These are phyloP conservation scores for Chalciporus piperatoides DNA, from an alignment of 1,284 basidiomycete genomes.

Conservation along the genomic window DNA sequence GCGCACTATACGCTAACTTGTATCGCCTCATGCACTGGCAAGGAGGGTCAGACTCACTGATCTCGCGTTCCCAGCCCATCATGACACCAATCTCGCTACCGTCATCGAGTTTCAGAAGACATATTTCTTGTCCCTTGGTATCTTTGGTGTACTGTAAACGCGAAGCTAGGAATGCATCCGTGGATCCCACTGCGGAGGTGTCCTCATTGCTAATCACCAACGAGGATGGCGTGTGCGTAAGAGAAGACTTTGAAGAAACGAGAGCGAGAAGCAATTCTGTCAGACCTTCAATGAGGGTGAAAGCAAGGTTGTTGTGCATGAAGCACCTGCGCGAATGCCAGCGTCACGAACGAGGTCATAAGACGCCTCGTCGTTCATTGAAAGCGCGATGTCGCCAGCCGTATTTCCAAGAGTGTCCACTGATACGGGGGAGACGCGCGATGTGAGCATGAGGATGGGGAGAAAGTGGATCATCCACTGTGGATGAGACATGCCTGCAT, in stretches of 20 bases:
- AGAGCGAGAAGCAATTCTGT: conserved; percentile 65
- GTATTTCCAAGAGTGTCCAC: conserved; percentile 79
- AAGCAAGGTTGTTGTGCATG: conserved; percentile 3
- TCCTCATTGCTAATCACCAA: conserved; percentile 58
- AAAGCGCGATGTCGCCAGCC: conserved; percentile 85
- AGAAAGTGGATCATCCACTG: background rate
- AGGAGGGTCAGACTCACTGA: conserved; percentile 50
- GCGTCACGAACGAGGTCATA: conserved; percentile 82
- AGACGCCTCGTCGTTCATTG: conserved; percentile 70
- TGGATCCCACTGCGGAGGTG: conserved; percentile 68
- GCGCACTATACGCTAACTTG: conserved; percentile 48
- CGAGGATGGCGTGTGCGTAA: conserved; percentile 39
- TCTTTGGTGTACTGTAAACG: conserved; percentile 71
- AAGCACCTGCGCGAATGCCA: conserved; percentile 77
- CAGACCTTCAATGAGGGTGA: conserved; percentile 8
- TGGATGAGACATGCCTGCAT: conserved; percentile 55
- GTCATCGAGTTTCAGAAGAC: conserved; percentile 67
- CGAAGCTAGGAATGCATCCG: conserved; percentile 72
- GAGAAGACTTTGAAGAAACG: conserved; percentile 45
- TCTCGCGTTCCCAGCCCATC: conserved; percentile 92
- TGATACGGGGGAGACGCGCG: conserved; percentile 26
- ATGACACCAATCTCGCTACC: conserved; percentile 81
- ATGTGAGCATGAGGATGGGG: background rate
- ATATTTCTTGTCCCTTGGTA: conserved; percentile 76
- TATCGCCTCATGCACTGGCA: background rate